Conservation (phyloP, 2,329 filamentous ascomycete genomes). For the Periconia digitata region DNA sequence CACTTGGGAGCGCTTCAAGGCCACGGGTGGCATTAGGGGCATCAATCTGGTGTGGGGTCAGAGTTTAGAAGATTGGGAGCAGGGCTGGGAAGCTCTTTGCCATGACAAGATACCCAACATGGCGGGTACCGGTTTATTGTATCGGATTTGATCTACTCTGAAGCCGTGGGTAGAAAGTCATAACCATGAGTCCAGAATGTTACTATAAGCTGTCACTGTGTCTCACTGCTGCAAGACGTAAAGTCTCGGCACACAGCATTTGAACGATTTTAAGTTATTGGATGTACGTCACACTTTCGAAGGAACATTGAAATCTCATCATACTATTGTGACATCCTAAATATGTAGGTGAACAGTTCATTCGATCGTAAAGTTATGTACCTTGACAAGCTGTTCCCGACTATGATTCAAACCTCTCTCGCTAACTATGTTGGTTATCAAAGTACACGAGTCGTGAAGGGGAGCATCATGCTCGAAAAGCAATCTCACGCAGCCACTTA, state of each 20-base stretch:
- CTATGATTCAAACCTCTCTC: constrained; percentile 14
- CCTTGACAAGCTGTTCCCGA: constrained; percentile 18
- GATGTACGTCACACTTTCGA: no score
- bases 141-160: constrained; percentile 4
- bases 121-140: constrained; percentile 21
- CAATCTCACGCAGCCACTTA: constrained; percentile 10
- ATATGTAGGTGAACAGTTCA: no score
- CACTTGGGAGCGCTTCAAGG: constrained; percentile 19
- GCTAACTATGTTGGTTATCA: constrained; percentile 22
- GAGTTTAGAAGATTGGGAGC: constrained; percentile 22
- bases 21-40: constrained; percentile 12
- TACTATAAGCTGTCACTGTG: no score
- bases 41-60: constrained; percentile 21
- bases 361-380: no score
- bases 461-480: constrained; percentile 8
- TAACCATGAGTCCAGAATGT: neutral
- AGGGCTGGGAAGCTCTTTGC: constrained; percentile 26
- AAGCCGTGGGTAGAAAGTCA: neutral
- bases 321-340: no score
- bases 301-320: no score
- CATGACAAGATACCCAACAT: constrained; percentile 22
- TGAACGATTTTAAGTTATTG: no score
- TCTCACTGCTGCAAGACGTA: no score
- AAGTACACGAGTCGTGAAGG: constrained; percentile 3
- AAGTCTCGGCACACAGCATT: no score